Evolutionary conservation across 2,329 filamentous ascomycete genomes (phyloP), one percentile per base, ranked within the genome.

Genomic region (Penicillium sp.): DNA sequence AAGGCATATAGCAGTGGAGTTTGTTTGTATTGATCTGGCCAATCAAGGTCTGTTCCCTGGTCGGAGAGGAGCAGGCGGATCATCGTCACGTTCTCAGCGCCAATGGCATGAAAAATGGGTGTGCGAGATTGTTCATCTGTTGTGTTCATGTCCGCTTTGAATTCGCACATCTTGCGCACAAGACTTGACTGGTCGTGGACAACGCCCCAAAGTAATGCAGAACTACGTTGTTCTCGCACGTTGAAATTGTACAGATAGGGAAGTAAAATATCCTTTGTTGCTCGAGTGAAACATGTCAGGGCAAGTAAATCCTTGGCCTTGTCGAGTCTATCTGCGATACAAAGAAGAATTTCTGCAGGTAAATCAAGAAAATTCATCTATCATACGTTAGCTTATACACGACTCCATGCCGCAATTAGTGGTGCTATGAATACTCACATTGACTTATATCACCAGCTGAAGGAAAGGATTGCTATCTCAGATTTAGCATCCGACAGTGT

Each of bases 1-100:
- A 50, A 34, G 26, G 48, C 48, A 21, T 50, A 43, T 43, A 50
- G 16, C 37, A 50, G 28, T 50, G 37, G 45, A 37, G 45, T 48
- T 24, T 48, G 45, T 11, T 18, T 31, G 18, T 9, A 16, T 26
- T 48, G 18, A 37, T 48, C 45, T 37, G 13, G 45, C 45, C 31
- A 48, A 37, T 48, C 23, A 36, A 48, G 24, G 37, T 42, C 26
- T 31, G 48, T 29, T 43, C 21, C 24, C 48, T 43, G 14, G 7
- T 33, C 26, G 6, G 19, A 33, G 13, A 50, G 48, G 31, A 50
- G 48, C 7, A 14, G 28, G 16, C 26, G 48, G 43, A 42, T 42
- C 9, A 50, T 50, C n/a, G 37, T 33, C 26, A 36, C 47, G 26
- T 50, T 50, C 37, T 34, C 19, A 34, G 37, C 28, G 28, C 24